Evolutionary conservation across 331 rosid genomes (phyloP), one percentile per base, ranked within the genome.

Genomic region (Malus hybrid): DNA sequence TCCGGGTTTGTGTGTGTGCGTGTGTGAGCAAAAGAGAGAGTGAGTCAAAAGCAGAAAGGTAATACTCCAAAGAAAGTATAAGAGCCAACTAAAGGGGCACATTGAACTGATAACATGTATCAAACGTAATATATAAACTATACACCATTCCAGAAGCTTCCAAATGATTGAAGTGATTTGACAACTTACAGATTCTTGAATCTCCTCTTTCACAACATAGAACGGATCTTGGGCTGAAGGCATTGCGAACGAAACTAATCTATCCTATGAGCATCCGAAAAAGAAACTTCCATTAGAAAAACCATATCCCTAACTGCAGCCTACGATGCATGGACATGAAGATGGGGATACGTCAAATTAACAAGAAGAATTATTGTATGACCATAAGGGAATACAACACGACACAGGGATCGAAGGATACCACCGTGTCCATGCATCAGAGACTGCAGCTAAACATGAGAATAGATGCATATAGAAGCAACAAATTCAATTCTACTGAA

Each of bases 191-290:
- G 98, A 95, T 46, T 92, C 88, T 83, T 95, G 99, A 87, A 95
- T 92, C 86, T 95, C 98, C 66, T 88, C 93, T 78, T 92, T 95
- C 52, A 95, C 98, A 67, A 95, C 98, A 81, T 95, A 95, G 79
- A 95, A 95, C 6, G 98, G 98, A 83, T 95, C 99, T 76, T 92
- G 96, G 69, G 96, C 98, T 9, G 92, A 95, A 62, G 98, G 97
- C 99, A 92, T 95, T 80, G 67, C 84, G 71, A 27, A 75, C 80
- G 15, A 28, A 76, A 15, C 27, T 18, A 66, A 16, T 24, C 69
- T 67, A 68, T 77, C 71, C 61, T 67, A 55, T 34, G 18, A 63
- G 63, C 64, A 72, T 14, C 69, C 9, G n/a, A 42, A 50, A 46
- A 57, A 32, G 52, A 80, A 32, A 27, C 16, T 46, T 69, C 19